Base-by-base conservation (phyloP, 2,329 filamentous ascomycete genomes). In the Scolecobasidium constrictum region DNA sequence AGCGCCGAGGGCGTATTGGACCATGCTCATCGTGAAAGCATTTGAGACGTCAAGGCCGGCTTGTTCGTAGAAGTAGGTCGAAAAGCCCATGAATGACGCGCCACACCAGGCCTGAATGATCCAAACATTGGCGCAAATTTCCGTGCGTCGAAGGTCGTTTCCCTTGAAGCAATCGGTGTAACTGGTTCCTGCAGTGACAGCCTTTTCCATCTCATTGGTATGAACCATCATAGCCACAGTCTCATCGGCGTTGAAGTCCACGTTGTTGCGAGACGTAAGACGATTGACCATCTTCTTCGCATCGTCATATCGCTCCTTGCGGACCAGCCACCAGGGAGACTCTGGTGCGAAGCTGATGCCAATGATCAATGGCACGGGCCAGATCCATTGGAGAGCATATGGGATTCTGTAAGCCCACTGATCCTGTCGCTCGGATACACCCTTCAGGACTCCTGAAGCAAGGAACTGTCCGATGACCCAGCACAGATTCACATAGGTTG, bases 211-310 rank as follows among this genome's bases (percentile, higher is more conserved):
- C 0, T 82, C 81, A 1, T 83, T 88, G 0, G 87, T 94, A 56
- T 93, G 85, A 1, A 87, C 77, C 82, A 94, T 94, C 85, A 94
- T 93, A 52, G 84, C 81, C 38, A 94, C 70, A 0, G 85, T 44
- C 11, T 18, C 18, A 18, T 44, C 92, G 63, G 92, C 85, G 48
- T 93, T 83, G 11, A 83, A 75, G 53, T 92, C 76, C 52, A 92
- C 88, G 9, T 31, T 7, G 26, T 31, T 31, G 46, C 81, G 52
- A 52, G 72, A 79, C 5, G 81, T 83, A 16, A 86, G 65, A 4
- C 81, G 75, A 38, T 80, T 64, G 17, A 86, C 69, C 1, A 80
- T 67, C 37, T 66, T 63, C 63, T 83, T 83, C 23, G 82, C 82
- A 13, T 83, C 77, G 6, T 77, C 73, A 28, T 76, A 62, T 28